Base-by-base conservation (phyloP, 2,329 filamentous ascomycete species). In the Akanthomyces muscarius region DNA sequence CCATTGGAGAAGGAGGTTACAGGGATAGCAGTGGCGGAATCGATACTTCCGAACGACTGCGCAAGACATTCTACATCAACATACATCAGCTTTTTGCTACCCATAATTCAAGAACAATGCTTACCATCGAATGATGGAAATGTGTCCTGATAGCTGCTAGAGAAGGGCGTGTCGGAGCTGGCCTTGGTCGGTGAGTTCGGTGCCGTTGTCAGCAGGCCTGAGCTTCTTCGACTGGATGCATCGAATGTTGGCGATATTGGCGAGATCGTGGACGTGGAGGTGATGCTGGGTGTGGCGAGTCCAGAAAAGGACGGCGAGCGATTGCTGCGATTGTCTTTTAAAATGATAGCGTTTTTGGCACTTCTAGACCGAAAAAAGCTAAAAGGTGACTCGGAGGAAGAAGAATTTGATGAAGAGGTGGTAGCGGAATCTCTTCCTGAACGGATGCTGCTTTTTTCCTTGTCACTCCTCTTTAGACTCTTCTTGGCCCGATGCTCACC, bases 401-500 rank as follows among this genome's bases (percentile, higher is more conserved):
- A 63, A 2, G 62, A 64, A 21, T 64, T 65, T 3, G 65, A 65
- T 13, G 33, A 69, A 21, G 65, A 64, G 4, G 69, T 69, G 13
- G 65, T 58, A 6, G 65, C 66, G 23, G 69, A 67, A 76, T 68
- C 73, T 77, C 61, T 73, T 72, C 57, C 57, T 18, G 62, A 64
- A n/a, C 48, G 53, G 33, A 64, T 54, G 33, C 56, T 55, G 63
- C 71, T 65, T 65, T 65, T 71, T 18, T 72, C 70, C 61, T 73
- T 70, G 30, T 72, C 71, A 33, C 69, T 76, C 50, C 66, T 69
- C 38, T n/a, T 51, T 57, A 28, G 61, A 60, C 61, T 72, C 67
- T 84, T 85, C 54, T 78, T 79, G 1, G 79, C 76, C 18, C 79
- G 79, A 61, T 80, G 77, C 69, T 86, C 80, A 3, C 83, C 81